A percentile compares a stretch with the other conserved stretches of the same genome.
These are phyloP conservation scores for Vanrija sp. DNA, from an alignment of 1,284 basidiomycete species.

Conservation along the genomic window DNA sequence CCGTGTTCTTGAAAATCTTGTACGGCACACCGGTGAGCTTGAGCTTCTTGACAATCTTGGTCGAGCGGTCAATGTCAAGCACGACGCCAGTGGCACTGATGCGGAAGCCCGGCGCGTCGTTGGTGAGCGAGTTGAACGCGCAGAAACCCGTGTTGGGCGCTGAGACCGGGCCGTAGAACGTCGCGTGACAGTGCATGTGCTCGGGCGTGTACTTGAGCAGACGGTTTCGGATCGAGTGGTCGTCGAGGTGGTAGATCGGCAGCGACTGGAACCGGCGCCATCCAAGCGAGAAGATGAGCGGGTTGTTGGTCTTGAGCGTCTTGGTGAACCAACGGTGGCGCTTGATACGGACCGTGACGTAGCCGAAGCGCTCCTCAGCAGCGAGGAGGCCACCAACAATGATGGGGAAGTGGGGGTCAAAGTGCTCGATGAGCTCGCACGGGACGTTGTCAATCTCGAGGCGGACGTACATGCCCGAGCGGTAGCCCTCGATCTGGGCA, in stretches of 20 bases:
- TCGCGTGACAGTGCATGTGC: constrained; percentile 98
- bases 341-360: constrained; percentile 92
- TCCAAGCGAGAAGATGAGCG: constrained; percentile 88
- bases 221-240: constrained; percentile 94
- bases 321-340: constrained; percentile 90
- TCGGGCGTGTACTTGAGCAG: constrained; percentile 99
- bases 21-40: constrained; percentile 92
- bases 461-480: constrained; percentile 90
- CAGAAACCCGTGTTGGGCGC: constrained; percentile 97
- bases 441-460: constrained; percentile 82
- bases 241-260: constrained; percentile 94
- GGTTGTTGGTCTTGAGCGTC: constrained; percentile 96
- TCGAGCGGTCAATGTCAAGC: constrained; percentile 83
- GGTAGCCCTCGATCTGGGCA: constrained; percentile 81
- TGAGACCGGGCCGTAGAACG: constrained; percentile 88
- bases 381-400: constrained; percentile 89
- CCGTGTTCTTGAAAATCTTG: constrained; percentile 99
- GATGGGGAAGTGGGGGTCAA: constrained; percentile 86
- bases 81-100: constrained; percentile 93
- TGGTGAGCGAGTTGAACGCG: constrained; percentile 82
- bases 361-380: constrained; percentile 88
- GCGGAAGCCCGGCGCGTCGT: constrained; percentile 71
- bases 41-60: constrained; percentile 96
- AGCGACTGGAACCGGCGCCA: constrained; percentile 95
- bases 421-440: constrained; percentile 88